Conservation (phyloP, 106 monocot species). For the Posidonia australis region DNA sequence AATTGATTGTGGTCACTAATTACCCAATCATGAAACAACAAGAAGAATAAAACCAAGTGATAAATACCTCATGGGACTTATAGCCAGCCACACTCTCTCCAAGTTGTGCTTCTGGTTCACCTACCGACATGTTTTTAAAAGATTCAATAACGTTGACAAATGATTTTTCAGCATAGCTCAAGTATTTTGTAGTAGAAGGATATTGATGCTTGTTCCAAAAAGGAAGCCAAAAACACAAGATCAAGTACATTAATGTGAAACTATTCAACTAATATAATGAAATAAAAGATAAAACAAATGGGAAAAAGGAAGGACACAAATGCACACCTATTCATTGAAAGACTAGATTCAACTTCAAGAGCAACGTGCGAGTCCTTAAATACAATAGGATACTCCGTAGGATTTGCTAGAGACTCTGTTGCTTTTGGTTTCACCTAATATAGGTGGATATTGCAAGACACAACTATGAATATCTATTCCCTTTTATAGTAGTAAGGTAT, state of each 20-base stretch:
- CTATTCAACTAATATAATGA: neutral
- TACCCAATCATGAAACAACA: too few species aligned
- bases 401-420: constrained; percentile 92
- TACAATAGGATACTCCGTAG: constrained; percentile 78
- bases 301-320: neutral
- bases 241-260: neutral
- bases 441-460: neutral
- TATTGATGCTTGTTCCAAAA: constrained; percentile 35
- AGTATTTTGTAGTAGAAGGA: constrained; percentile 55
- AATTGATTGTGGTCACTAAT: neutral
- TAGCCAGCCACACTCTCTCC: constrained; percentile 56
- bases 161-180: constrained; percentile 37
- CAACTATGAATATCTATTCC: neutral
- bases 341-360: constrained; percentile 61
- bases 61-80: constrained; percentile 61
- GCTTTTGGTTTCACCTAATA: constrained; percentile 80
- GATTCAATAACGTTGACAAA: constrained; percentile 55
- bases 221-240: neutral
- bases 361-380: constrained; percentile 92
- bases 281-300: neutral
- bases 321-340: constrained; percentile 43
- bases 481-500: neutral
- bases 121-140: constrained; percentile 69
- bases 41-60: too few species aligned
- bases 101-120: constrained; percentile 27